Conservation (phyloP, 305 asterid species). For the Fraxinus floribunda region DNA sequence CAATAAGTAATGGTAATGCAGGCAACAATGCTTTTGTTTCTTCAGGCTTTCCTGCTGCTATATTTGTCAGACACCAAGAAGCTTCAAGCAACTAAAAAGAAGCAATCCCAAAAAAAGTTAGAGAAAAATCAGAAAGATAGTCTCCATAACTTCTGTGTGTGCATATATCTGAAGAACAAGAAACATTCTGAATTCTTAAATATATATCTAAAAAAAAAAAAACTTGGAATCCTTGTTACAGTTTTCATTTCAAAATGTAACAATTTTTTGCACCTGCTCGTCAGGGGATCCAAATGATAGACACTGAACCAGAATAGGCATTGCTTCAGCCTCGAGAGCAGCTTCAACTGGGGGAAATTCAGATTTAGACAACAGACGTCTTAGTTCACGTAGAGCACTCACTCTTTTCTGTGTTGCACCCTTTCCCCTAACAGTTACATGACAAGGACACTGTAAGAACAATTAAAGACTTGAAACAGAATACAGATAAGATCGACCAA, state of each 20-base stretch:
- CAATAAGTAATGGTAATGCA: conserved; percentile 86
- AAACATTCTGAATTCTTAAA: conserved; percentile 2
- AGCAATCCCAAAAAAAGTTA: conserved; percentile 4
- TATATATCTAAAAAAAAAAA: conserved; percentile 2
- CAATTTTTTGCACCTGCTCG: conserved; percentile 69
- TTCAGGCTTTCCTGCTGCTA: conserved; percentile 92
- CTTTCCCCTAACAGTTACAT: conserved; percentile 61
- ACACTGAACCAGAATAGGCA: conserved; percentile 72
- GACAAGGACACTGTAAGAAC: background rate
- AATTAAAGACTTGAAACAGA: background rate
- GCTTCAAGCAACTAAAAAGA: conserved; percentile 81
- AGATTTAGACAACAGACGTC: conserved; percentile 77
- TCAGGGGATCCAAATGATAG: conserved; percentile 92
- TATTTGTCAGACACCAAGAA: conserved; percentile 97
- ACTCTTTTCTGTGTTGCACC: conserved; percentile 78
- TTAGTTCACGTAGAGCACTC: conserved; percentile 77
- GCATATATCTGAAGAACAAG: conserved; percentile 1
- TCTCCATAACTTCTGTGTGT: background rate
- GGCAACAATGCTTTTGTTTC: conserved; percentile 89
- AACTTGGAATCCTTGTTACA: background rate
- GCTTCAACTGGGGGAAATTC: conserved; percentile 92
- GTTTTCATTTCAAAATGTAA: background rate
- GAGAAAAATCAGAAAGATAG: conserved; percentile 8
- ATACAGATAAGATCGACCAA: background rate
- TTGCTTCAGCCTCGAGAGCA: conserved; percentile 74